Evolutionary conservation across 129 eudicot species (phyloP), one percentile per base, ranked within the genome.

Genomic region (Erigeron canadensis): DNA sequence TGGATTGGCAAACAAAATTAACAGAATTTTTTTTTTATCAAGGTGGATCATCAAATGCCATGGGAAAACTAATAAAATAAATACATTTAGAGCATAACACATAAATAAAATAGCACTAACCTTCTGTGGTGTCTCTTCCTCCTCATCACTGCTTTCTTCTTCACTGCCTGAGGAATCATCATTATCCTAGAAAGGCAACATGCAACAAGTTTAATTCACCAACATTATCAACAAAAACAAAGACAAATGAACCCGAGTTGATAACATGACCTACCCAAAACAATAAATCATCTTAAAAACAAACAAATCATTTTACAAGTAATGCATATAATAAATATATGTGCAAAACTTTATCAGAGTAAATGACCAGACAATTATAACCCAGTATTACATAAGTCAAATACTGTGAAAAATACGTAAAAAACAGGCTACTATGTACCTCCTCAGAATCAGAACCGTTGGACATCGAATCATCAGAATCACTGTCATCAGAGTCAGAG

Each of bases 111-210:
- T 46, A 4, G 11, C 43, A 19, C 74, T 6, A 76, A 91, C 97
- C 88, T 88, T 86, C 82, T 82, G 81, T 65, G 96, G 97, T 9
- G 93, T 84, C 81, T 82, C 88, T 63, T 91, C 90, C 16, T 86
- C 96, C 22, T 86, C 89, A 7, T 75, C 83, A 23, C 82, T 79
- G 42, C 83, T 80, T 11, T 82, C 89, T 12, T 84, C 84, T 8
- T 81, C 85, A n/a, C 75, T 80, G 63, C 81, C 94, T 38, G 85
- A 79, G 15, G 80, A 82, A 56, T 74, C 78, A 55, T 74, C 82
- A 10, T 54, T 55, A 65, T 60, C 88, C 91, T 86, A 50, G 15
- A 74, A 37, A 64, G 17, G 21, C 42, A 18, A 62, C 61, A 28
- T 28, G 34, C 3, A 28, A 28, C 34, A 28, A 28, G 3, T 28